phyloP scores from a whole-genome alignment of 2,329 filamentous ascomycete species.

The Ascocoryne sarcoides region DNA sequence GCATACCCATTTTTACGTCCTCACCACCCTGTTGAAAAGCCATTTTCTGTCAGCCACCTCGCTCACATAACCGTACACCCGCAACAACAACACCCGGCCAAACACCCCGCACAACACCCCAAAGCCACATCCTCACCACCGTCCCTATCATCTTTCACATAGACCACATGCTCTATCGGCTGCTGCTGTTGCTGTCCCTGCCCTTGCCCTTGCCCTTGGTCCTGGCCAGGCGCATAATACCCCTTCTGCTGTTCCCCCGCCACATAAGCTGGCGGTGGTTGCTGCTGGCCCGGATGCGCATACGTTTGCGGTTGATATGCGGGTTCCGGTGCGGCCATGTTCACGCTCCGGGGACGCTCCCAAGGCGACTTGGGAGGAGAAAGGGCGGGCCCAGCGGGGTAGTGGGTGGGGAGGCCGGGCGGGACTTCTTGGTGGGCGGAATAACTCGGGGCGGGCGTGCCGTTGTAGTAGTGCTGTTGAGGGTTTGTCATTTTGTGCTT shows the following conservation, averaged over 20 bases:
- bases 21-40: too few relatives aligned
- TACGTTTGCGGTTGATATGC: not conserved
- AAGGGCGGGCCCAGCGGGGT: not conserved
- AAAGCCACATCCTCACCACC: not conserved
- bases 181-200: not conserved
- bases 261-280: not conserved
- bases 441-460: not conserved
- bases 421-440: not conserved
- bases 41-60: too few relatives aligned
- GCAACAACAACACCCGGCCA: conserved; percentile 3
- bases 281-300: not conserved
- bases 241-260: not conserved
- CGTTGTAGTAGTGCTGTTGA: not conserved
- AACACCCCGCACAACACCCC: conserved; percentile 6
- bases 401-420: not conserved
- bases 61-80: not conserved
- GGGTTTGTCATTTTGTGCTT: not conserved
- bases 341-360: not conserved
- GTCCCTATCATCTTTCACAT: not conserved
- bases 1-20: too few relatives aligned
- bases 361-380: not conserved
- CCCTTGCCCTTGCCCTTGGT: not conserved
- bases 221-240: not conserved
- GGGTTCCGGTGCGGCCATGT: not conserved
- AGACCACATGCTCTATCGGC: not conserved